These are phyloP conservation scores for Infundibulicybe gibba DNA, from an alignment of 768 basidiomycete species.

Conservation along the genomic window DNA sequence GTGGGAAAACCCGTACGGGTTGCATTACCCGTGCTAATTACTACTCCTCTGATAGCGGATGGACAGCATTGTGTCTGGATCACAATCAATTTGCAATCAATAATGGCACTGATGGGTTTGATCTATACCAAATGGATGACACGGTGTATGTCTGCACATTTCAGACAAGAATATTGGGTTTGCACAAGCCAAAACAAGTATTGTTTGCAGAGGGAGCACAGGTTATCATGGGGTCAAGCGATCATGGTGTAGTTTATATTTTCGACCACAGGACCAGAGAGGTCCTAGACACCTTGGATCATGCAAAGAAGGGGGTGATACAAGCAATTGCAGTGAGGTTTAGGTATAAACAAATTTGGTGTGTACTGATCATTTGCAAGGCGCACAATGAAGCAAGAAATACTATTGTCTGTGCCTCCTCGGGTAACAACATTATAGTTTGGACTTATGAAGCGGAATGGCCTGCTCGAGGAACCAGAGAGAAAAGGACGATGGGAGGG, in stretches of 20 bases:
- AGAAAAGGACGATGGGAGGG: no score
- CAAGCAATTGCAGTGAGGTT: constrained; percentile 11
- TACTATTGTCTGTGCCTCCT: no score
- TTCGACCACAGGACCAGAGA: constrained; percentile 9
- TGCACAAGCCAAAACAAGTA: constrained; percentile 8
- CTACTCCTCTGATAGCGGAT: constrained; percentile 6
- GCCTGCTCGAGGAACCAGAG: no score
- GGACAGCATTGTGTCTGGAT: neutral
- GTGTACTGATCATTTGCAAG: no score
- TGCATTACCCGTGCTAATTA: no score
- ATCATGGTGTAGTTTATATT: constrained; percentile 13
- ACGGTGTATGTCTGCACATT: constrained; percentile 6
- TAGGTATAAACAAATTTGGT: no score
- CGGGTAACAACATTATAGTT: no score
- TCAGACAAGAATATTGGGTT: constrained; percentile 1
- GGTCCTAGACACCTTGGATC: constrained; percentile 4
- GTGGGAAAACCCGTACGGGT: no score
- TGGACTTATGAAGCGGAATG: no score
- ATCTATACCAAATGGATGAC: constrained; percentile 8
- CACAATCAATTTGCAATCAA: constrained; percentile 10
- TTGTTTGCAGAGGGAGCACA: constrained; percentile 7
- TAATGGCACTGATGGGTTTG: constrained; percentile 9
- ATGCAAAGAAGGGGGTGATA: constrained; percentile 5
- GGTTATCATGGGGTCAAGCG: constrained; percentile 11
- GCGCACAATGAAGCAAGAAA: no score